Evolutionary conservation across 305 asterid species (phyloP).

Genomic region (Solanum chacoense): DNA sequence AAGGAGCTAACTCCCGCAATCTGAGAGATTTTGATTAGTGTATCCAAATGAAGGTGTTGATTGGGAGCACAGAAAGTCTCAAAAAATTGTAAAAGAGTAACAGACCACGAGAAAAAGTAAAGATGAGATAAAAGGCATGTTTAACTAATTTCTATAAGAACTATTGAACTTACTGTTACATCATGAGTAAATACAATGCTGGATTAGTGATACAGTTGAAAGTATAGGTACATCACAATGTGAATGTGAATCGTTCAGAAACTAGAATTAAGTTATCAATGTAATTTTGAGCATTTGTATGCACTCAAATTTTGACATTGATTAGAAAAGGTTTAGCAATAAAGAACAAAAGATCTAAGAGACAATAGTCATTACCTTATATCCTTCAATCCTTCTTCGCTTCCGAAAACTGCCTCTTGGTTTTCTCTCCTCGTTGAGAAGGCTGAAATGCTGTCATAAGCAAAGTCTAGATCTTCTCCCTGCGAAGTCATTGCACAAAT

Average conservation of each 20-base stretch:
- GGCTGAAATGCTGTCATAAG: constrained; percentile 96
- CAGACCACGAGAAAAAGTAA: background rate
- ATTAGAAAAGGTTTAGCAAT: background rate
- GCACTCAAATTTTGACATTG: background rate
- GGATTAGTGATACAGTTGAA: background rate
- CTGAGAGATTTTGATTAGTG: background rate
- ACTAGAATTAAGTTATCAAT: background rate
- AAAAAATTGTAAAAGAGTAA: background rate
- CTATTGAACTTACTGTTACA: no score
- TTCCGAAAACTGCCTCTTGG: constrained; percentile 98
- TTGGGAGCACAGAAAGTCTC: background rate
- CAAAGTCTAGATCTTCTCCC: constrained; percentile 98
- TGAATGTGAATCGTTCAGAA: background rate
- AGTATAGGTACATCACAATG: background rate
- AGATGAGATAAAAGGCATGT: background rate
- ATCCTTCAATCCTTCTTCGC: constrained; percentile 97
- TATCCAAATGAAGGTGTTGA: background rate
- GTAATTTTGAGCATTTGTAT: background rate
- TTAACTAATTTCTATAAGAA: background rate
- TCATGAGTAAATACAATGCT: background rate
- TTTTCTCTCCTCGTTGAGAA: constrained; percentile 91
- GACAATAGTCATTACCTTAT: constrained; percentile 43
- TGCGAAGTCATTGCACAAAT: constrained; percentile 16
- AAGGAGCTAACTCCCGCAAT: background rate
- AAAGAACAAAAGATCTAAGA: background rate